Base-by-base conservation (phyloP, 768 basidiomycete species). In the Pseudohyphozyma bogoriensis region DNA sequence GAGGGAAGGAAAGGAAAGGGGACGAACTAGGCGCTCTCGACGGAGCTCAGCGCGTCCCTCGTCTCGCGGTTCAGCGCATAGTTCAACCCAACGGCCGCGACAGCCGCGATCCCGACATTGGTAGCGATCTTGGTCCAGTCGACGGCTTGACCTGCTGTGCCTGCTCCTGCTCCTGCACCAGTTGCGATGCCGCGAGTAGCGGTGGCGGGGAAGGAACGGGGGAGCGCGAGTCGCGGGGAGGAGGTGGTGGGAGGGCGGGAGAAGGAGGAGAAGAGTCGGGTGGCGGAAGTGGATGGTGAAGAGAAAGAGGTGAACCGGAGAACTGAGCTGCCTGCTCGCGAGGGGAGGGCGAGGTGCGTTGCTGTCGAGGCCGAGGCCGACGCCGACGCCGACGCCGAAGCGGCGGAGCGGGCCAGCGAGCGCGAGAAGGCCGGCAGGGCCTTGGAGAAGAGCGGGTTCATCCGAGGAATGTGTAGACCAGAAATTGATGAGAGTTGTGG, bases 11-110 rank as follows among this genome's bases (percentile, higher is more conserved):
- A 31, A 60, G 37, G 36, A 63, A 24, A 37, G 10, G 52, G 56
- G 50, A 68, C 35, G 51, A 26, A 52, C 51, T 37, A 52, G 51
- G 24, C 29, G n/a, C 58, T 49, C 51, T 71, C 68, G 42, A 50
- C 61, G 7, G 51, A 39, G 10, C 51, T 29, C 26, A 71, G 53
- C 4, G 64, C 37, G 16, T 53, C 64, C 9, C 62, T 29, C 12
- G 64, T 62, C 50, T 66, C 68, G 0, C 68, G 55, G 55, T 71
- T 71, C 28, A 68, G 32, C 45, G 64, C 56, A 24, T 61, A 39
- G 59, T 67, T 65, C 47, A 69, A 51, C 0, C 58, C 69, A 4
- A 65, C 47, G 29, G 56, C 59, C n/a, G 62, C 58, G 11, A 51
- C 63, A 3, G 35, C 46, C 13, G 55, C 56, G 32, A 64, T 46